phyloP scores from a whole-genome alignment of 768 basidiomycete species.

The Exidia glandulosa region DNA sequence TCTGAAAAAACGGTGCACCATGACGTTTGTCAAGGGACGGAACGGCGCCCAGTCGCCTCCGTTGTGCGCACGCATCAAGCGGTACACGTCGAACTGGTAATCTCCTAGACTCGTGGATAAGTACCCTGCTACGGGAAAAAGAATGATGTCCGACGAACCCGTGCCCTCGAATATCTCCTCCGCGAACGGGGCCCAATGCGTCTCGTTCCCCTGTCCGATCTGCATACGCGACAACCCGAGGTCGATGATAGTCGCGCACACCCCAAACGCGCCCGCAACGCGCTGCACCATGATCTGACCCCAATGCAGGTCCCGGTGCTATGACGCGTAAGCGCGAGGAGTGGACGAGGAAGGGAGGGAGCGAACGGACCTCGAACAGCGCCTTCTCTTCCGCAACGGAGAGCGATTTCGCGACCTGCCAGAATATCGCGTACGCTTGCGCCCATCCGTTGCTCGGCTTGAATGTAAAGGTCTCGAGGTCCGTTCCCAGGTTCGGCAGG shows the following conservation, averaged over 20 bases:
- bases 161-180: conserved; percentile 86
- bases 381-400: conserved; percentile 69
- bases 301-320: conserved; percentile 99
- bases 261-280: conserved; percentile 35
- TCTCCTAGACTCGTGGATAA: conserved; percentile 41
- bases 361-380: conserved; percentile 68
- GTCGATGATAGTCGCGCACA: conserved; percentile 83
- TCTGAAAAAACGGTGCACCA: conserved; percentile 41
- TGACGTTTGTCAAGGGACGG: conserved; percentile 76
- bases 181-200: conserved; percentile 75
- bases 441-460: conserved; percentile 57
- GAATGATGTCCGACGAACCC: conserved; percentile 35
- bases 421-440: conserved; percentile 81
- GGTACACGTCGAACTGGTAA: conserved; percentile 91
- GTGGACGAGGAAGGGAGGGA: not conserved
- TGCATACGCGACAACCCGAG: conserved; percentile 85
- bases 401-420: conserved; percentile 75
- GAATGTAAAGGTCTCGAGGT: conserved; percentile 81
- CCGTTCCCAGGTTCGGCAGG: conserved; percentile 80
- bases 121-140: too few species aligned
- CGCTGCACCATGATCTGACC: conserved; percentile 80
- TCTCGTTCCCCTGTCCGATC: conserved; percentile 35
- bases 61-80: conserved; percentile 65
- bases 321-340: conserved; percentile 1
- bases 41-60: conserved; percentile 62